These are phyloP conservation scores for Blastocystis sp. DNA, from an alignment of 352 stramenopile genomes.

Conservation along the genomic window DNA sequence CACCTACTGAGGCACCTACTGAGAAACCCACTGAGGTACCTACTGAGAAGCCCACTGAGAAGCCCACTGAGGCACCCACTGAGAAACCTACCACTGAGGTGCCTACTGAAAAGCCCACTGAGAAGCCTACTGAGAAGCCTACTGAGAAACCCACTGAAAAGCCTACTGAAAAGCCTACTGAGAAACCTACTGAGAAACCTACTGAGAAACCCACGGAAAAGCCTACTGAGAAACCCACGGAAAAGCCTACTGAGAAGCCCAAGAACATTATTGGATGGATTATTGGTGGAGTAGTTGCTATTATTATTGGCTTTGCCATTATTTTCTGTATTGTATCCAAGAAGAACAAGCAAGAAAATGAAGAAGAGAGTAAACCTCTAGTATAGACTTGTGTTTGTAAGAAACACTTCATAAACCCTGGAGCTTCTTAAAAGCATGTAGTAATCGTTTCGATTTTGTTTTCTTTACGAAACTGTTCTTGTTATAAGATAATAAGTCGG, in stretches of 20 bases:
- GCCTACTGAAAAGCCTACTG: background rate
- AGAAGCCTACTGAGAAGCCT: background rate
- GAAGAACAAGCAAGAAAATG: slow-evolving; percentile 50
- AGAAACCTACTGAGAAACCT: background rate
- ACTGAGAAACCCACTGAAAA: slow-evolving; percentile 1
- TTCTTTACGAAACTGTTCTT: slow-evolving; percentile 44
- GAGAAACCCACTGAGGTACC: background rate
- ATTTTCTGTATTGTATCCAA: slow-evolving; percentile 35
- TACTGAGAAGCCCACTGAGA: background rate
- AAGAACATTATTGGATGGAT: slow-evolving; percentile 38
- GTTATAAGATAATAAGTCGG: slow-evolving; percentile 33
- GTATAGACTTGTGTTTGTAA: slow-evolving; percentile 48
- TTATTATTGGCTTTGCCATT: slow-evolving; percentile 53
- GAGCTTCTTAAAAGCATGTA: background rate
- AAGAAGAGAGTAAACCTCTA: slow-evolving; percentile 33
- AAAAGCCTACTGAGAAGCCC: background rate
- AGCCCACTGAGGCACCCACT: background rate
- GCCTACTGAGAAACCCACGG: background rate
- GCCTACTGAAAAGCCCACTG: background rate
- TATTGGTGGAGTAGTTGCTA: slow-evolving; percentile 23
- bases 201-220: background rate
- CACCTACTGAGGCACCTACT: slow-evolving; percentile 12
- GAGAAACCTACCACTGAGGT: background rate
- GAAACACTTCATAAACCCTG: background rate
- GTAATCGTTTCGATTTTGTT: slow-evolving; percentile 37